phyloP scores from a whole-genome alignment of 2,329 filamentous ascomycete species.

The Ploettnerulaceae sp. region DNA sequence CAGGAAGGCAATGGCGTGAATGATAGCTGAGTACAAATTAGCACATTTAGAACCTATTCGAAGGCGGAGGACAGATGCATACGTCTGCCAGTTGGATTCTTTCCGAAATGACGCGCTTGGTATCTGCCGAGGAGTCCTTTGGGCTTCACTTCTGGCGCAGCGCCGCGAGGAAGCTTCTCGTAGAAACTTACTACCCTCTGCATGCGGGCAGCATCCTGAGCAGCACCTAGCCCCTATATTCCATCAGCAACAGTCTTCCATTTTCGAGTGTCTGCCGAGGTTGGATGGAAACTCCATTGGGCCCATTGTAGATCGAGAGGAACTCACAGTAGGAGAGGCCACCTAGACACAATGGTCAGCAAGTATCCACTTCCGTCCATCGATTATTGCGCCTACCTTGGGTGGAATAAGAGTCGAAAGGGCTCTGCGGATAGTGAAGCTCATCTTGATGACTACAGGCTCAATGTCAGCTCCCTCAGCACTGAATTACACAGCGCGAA shows the following conservation, averaged over 20 bases:
- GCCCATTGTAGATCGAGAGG: neutral
- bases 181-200: slow-evolving; percentile 98
- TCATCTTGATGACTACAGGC: slow-evolving; percentile 63
- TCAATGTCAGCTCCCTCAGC: slow-evolving; percentile 33
- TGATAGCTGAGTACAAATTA: slow-evolving; percentile 59
- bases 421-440: slow-evolving; percentile 83
- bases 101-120: slow-evolving; percentile 89
- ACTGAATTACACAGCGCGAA: too few relatives aligned
- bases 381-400: slow-evolving; percentile 63
- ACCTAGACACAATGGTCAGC: slow-evolving; percentile 24
- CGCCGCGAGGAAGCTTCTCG: slow-evolving; percentile 92
- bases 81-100: slow-evolving; percentile 87
- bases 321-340: slow-evolving; percentile 36
- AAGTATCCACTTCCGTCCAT: slow-evolving; percentile 11
- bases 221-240: slow-evolving; percentile 81
- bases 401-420: slow-evolving; percentile 98
- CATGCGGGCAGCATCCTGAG: slow-evolving; percentile 95
- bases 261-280: neutral
- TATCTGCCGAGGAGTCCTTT: slow-evolving; percentile 84
- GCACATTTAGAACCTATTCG: too few relatives aligned
- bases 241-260: slow-evolving; percentile 35
- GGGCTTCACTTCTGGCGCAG: slow-evolving; percentile 76
- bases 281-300: slow-evolving; percentile 2
- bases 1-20: slow-evolving; percentile 77
- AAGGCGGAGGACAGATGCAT: too few relatives aligned